phyloP scores from a whole-genome alignment of 371 early-diverging fungal genomes.

The Apophysomyces elegans region DNA sequence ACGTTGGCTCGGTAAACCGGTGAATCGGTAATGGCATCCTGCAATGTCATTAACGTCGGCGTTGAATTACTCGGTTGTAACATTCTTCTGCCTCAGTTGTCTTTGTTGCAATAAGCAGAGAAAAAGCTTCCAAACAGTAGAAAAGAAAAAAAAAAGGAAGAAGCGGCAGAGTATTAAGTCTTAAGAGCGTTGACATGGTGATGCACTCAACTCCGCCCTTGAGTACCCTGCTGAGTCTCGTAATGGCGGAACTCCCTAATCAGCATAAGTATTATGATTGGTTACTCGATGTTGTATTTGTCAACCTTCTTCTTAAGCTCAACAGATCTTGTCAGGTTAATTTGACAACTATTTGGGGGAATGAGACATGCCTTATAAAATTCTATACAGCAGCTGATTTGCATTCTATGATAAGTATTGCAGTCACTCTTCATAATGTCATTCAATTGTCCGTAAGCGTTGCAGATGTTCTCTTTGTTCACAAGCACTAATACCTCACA shows the following conservation, averaged over 20 bases:
- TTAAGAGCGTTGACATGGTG: conserved; percentile 1
- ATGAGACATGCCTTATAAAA: no score
- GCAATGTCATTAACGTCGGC: conserved; percentile 31
- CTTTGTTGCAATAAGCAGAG: not conserved
- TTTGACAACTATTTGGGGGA: not conserved
- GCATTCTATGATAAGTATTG: no score
- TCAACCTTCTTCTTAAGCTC: not conserved
- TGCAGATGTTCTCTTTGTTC: no score
- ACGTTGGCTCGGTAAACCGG: conserved; percentile 69
- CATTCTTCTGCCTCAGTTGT: conserved; percentile 7
- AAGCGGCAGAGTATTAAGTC: not conserved
- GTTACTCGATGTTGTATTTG: conserved; percentile 1
- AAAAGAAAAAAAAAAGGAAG: not conserved
- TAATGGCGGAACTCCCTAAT: not conserved
- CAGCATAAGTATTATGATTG: not conserved
- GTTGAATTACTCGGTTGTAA: conserved; percentile 3
- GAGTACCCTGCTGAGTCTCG: not conserved
- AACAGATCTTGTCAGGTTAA: not conserved
- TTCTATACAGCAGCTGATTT: no score
- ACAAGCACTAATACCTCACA: no score
- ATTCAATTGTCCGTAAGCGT: no score
- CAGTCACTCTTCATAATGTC: no score
- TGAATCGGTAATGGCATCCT: conserved; percentile 66
- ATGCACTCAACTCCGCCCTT: conserved; percentile 9
- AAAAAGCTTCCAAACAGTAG: not conserved